Evolutionary conservation across 495 filamentous ascomycete genomes (phyloP), one percentile per base, ranked within the genome.

Genomic region (Massariosphaeria phaeospora): DNA sequence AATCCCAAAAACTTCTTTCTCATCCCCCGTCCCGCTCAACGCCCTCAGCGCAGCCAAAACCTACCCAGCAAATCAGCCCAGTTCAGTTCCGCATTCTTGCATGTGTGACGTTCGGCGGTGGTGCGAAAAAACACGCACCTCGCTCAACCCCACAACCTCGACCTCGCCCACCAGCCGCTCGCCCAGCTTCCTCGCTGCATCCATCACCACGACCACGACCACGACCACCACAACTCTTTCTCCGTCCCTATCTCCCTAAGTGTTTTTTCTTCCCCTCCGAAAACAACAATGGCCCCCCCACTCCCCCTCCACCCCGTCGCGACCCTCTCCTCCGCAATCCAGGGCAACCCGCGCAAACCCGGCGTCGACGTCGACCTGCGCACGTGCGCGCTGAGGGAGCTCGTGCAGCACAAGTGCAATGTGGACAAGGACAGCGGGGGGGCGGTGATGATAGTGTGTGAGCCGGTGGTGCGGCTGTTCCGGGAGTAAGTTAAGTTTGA

Each of bases 391-490:
- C 73, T 94, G 26, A 67, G 86, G 48, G 83, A 87, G 69, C 75
- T 96, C 75, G 68, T 88, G 55, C 90, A 96, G 70, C 95, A 93
- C 70, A 79, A 81, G 2, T 95, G 90, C 67, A 73, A 83, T 58
- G 75, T 75, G 1, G 73, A 81, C 33, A 75, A 76, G 18, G 51
- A 53, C 25, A 49, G 62, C 25, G 62, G 55, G 8, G 26, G 24
- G 39, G 66, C 80, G 21, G 79, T 81, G 13, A 70, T 75, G 23
- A 78, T 89, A 15, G 71, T 78, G 40, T 96, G 90, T 67, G 76
- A 79, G 72, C 84, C 86, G 10, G 71, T 94, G 12, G 78, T 88
- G 66, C 76, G 88, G 64, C 76, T 86, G 62, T 95, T 94, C 73
- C 78, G 90, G 68, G 74, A 77, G 90, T 96, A 69, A 71, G 84